Conservation (phyloP, 2,329 filamentous ascomycete genomes). For the Aspergillus sp. region DNA sequence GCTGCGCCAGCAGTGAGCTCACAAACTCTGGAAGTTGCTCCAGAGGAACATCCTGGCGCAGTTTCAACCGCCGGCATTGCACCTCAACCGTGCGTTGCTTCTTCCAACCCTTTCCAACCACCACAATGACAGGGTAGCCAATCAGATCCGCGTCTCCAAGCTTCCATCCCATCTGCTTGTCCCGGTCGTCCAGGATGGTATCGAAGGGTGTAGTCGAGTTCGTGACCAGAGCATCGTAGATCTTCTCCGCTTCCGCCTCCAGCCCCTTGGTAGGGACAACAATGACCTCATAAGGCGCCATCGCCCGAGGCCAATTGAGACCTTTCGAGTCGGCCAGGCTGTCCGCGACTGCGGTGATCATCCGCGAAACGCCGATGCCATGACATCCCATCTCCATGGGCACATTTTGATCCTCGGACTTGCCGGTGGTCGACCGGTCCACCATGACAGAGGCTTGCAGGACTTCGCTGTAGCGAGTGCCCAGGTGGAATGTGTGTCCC, state of each 20-base stretch:
- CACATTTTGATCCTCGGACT: slow-evolving; percentile 38
- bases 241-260: slow-evolving; percentile 50
- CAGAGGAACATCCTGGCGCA: slow-evolving; percentile 60
- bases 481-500: slow-evolving; percentile 92
- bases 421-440: slow-evolving; percentile 29
- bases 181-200: slow-evolving; percentile 71
- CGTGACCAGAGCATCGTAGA: slow-evolving; percentile 63
- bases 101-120: slow-evolving; percentile 73
- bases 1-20: slow-evolving; percentile 46
- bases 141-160: slow-evolving; percentile 84
- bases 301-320: slow-evolving; percentile 81
- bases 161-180: slow-evolving; percentile 74
- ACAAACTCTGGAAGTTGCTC: slow-evolving; percentile 51
- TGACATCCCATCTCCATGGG: slow-evolving; percentile 93
- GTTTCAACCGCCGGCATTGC: slow-evolving; percentile 68
- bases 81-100: slow-evolving; percentile 64
- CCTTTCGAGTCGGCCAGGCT: slow-evolving; percentile 69
- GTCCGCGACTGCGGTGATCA: slow-evolving; percentile 83
- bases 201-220: slow-evolving; percentile 49
- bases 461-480: slow-evolving; percentile 79
- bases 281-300: slow-evolving; percentile 79
- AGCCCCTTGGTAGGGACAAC: slow-evolving; percentile 57
- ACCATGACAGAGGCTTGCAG: slow-evolving; percentile 63
- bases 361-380: slow-evolving; percentile 87
- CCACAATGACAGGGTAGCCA: slow-evolving; percentile 80